Percentiles rank a stretch among this genome's conserved stretches.
Conservation (phyloP, 495 filamentous ascomycete genomes). For the Talaromyces trachyspermus region DNA sequence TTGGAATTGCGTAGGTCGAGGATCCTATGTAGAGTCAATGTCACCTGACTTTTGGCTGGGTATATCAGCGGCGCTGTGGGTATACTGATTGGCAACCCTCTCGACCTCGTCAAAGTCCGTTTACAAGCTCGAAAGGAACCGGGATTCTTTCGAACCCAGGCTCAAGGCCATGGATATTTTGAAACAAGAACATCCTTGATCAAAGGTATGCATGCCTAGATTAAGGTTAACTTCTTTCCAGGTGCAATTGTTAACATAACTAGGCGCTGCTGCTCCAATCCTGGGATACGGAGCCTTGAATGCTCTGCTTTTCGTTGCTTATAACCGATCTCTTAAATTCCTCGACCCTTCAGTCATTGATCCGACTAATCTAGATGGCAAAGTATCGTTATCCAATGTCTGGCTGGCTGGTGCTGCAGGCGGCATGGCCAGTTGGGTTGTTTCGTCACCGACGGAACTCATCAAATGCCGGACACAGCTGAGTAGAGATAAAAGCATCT, state of each 20-base stretch:
- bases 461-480: conserved; percentile 81
- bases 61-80: conserved; percentile 76
- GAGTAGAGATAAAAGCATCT: conserved; percentile 27
- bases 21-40: conserved; percentile 40
- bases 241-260: conserved; percentile 6
- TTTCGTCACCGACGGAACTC: conserved; percentile 79
- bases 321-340: conserved; percentile 64
- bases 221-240: background rate
- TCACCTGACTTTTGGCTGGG: conserved; percentile 78
- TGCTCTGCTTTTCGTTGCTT: conserved; percentile 75
- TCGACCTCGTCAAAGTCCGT: conserved; percentile 79
- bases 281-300: conserved; percentile 85
- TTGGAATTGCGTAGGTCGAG: no score
- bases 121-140: conserved; percentile 54
- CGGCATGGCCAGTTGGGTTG: conserved; percentile 71
- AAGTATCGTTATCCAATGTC: conserved; percentile 37
- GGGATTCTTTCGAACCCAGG: conserved; percentile 15
- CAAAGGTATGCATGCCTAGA: background rate
- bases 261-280: conserved; percentile 72
- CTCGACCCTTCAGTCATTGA: conserved; percentile 40
- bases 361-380: conserved; percentile 28
- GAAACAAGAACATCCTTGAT: conserved; percentile 17
- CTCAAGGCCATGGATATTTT: conserved; percentile 25
- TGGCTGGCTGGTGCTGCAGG: conserved; percentile 71
- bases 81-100: conserved; percentile 81